A percentile compares a stretch with the other conserved stretches of the same genome.
Evolutionary conservation across 2,329 filamentous ascomycete genomes (phyloP).

Genomic region (Piedraia hortae): DNA sequence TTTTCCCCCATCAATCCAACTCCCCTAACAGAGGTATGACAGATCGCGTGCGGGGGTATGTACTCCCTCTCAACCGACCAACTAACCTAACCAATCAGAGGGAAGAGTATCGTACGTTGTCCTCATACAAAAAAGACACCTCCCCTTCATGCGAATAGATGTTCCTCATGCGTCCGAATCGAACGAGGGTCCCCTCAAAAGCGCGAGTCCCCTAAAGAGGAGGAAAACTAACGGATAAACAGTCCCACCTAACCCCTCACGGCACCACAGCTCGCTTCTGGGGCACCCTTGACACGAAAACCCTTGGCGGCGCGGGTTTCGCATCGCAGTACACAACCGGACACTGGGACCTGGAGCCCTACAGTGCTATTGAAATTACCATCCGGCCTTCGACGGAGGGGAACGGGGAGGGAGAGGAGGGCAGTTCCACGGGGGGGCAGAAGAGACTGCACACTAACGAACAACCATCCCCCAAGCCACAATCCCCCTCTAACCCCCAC

Average conservation of each 20-base stretch:
- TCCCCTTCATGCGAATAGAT: too few relatives aligned
- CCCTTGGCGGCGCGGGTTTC: constrained; percentile 57
- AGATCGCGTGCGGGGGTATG: constrained; percentile 1
- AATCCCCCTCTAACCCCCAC: neutral
- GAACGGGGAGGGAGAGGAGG: constrained; percentile 19
- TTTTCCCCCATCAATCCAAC: neutral
- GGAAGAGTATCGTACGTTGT: too few relatives aligned
- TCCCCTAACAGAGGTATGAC: neutral
- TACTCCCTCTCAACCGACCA: too few relatives aligned
- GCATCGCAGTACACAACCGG: constrained; percentile 33
- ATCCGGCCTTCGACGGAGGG: constrained; percentile 23
- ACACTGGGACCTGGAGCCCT: constrained; percentile 34
- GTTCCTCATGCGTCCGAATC: too few relatives aligned
- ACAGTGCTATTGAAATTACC: constrained; percentile 33
- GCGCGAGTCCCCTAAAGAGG: too few relatives aligned
- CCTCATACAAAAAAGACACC: too few relatives aligned
- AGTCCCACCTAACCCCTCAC: too few relatives aligned
- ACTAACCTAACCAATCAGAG: too few relatives aligned
- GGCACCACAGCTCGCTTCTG: too few relatives aligned
- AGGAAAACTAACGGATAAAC: too few relatives aligned
- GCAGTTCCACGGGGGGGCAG: constrained; percentile 2
- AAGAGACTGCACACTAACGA: constrained; percentile 1
- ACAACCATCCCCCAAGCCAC: too few relatives aligned
- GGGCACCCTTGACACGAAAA: constrained; percentile 43
- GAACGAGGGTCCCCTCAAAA: too few relatives aligned